Evolutionary conservation across 306 rosid genomes (phyloP).

Genomic region (Gynostemma pentaphyllum): DNA sequence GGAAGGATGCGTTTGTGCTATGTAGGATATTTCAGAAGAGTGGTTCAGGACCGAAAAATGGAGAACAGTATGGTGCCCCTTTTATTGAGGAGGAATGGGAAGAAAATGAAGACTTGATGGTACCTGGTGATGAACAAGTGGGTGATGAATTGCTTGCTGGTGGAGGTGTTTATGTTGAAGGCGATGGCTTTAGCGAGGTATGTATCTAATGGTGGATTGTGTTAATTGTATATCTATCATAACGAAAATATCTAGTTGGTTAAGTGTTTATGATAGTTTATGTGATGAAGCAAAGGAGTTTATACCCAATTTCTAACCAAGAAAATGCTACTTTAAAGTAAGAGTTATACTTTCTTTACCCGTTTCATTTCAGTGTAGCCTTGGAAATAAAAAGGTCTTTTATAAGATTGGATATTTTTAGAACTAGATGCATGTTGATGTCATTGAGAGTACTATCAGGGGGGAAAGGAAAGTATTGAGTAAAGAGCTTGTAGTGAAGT

Average conservation of each 20-base stretch:
- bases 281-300: neutral
- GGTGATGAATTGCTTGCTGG: constrained; percentile 5
- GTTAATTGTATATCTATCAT: neutral
- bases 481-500: neutral
- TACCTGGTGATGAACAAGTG: constrained; percentile 15
- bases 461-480: neutral
- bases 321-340: no score
- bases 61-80: constrained; percentile 94
- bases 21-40: constrained; percentile 96
- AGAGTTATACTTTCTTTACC: no score
- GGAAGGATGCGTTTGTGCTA: constrained; percentile 73
- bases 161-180: constrained; percentile 24
- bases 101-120: constrained; percentile 24
- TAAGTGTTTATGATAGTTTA: neutral
- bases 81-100: constrained; percentile 87
- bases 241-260: neutral
- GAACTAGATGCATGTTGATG: neutral
- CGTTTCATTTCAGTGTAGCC: no score
- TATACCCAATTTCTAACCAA: no score
- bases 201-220: neutral
- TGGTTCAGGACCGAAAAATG: constrained; percentile 85
- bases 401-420: neutral
- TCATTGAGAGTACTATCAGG: neutral
- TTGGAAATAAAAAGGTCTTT: neutral
- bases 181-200: constrained; percentile 20